Evolutionary conservation across 1,139 yeast genomes (phyloP), one percentile per base, ranked within the genome.

Genomic region (Yamadazyma blattariae): DNA sequence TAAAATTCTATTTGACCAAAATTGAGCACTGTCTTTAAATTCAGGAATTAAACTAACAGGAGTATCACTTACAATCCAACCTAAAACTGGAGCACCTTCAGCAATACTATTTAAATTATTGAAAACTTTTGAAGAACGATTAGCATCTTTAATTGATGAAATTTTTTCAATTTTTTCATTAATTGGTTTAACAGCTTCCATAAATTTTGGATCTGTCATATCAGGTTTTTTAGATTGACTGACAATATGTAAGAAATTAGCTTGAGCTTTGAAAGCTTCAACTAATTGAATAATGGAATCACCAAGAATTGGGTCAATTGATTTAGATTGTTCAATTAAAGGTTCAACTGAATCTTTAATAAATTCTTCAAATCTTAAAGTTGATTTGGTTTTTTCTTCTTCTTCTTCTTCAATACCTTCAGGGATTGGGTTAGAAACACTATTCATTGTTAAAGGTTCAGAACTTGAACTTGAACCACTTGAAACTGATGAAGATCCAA

Each of bases 1-100:
- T 58, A 89, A 63, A 27, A 90, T 82, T 50, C 96, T 76, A 62
- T 94, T 90, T 21, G 95, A 78, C 88, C 96, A 94, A 62, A 90
- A 94, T 55, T 84, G 92, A 26, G 96, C 88, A 27, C 95, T 79
- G 51, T 94, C 98, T 55, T 83, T 86, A 63, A 82, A 85, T 47
- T 90, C 97, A 3, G 84, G 77, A 42, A 94, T 75, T 46, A 73
- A 77, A 1, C 88, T 77, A 13, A 81, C 78, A 0, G 88, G 86
- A 5, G 90, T 80, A 3, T 73, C 77, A 12, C 79, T 74, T 16
- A 86, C 79, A 43, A 90, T 76, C 99, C 99, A 94, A 14, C 95
- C 95, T 42, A 90, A 69, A 4, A 87, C 88, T 5, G 96, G 90
- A 7, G 86, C 78, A 34, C 96, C 97, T 56, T 92, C 97, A 26